These are phyloP conservation scores for Neurospora sp. DNA, from an alignment of 2,329 filamentous ascomycete genomes.

Conservation along the genomic window DNA sequence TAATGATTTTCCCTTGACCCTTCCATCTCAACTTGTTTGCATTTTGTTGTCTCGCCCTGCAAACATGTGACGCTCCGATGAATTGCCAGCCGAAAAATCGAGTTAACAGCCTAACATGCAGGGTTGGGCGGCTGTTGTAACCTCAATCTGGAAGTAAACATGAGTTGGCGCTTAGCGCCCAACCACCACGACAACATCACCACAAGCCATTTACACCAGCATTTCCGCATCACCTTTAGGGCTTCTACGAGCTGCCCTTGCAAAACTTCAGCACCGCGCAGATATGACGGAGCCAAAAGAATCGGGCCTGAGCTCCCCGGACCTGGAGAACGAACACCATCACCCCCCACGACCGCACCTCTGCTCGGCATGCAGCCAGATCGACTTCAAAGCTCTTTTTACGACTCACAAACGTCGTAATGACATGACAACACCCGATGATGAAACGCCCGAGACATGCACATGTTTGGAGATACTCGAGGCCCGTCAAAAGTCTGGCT, in stretches of 20 bases:
- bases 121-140: neutral
- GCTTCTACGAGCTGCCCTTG: too few relatives aligned
- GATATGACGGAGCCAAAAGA: neutral
- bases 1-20: too few relatives aligned
- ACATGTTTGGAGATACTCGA: neutral
- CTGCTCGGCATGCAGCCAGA: neutral
- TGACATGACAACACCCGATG: too few relatives aligned
- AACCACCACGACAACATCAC: neutral
- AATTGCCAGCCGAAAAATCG: neutral
- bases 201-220: neutral
- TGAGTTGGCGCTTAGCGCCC: neutral
- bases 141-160: neutral
- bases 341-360: neutral
- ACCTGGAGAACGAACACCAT: neutral
- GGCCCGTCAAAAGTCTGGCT: neutral
- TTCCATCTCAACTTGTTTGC: too few relatives aligned
- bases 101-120: neutral
- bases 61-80: neutral
- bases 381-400: neutral
- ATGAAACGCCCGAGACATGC: neutral
- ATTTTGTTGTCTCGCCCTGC: neutral
- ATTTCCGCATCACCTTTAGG: neutral
- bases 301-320: neutral
- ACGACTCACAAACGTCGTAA: neutral
- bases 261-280: neutral